These are phyloP conservation scores for Aegilops tauschii DNA, from an alignment of 176 grass and related monocot species.

Conservation along the genomic window DNA sequence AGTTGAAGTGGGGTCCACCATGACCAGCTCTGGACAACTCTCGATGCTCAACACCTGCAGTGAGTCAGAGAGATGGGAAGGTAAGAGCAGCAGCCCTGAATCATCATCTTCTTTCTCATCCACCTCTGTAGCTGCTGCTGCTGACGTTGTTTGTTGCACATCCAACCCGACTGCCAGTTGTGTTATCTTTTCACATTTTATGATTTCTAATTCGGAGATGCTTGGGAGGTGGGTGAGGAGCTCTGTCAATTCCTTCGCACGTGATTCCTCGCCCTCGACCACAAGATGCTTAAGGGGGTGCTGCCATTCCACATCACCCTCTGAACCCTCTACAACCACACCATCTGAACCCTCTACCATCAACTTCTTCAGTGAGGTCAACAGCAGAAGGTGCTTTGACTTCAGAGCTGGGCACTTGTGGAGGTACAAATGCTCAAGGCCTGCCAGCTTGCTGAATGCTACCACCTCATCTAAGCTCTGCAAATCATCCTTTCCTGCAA, in stretches of 20 bases:
- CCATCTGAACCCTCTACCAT: too few species aligned
- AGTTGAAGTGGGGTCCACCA: too few species aligned
- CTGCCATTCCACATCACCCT: too few species aligned
- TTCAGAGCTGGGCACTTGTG: background rate
- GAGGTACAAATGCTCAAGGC: background rate
- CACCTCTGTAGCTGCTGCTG: too few species aligned
- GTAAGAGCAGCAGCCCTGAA: too few species aligned
- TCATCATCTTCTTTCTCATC: too few species aligned
- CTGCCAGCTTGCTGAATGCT: background rate
- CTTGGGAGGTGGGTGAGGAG: background rate
- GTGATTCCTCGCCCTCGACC: too few species aligned
- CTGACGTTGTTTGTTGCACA: background rate
- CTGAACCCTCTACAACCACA: background rate
- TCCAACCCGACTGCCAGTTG: background rate
- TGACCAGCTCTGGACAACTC: fast-evolving
- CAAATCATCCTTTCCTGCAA: background rate
- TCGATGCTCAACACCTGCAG: fast-evolving
- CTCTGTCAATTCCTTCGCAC: background rate
- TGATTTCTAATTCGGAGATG: fast-evolving
- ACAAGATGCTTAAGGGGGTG: too few species aligned
- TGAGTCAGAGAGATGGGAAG: background rate
- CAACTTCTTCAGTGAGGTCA: background rate
- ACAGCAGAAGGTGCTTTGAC: background rate
- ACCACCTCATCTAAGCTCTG: background rate
- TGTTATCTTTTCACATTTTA: background rate